Conservation (phyloP, 75 land plant species). For the Larix kaempferi region DNA sequence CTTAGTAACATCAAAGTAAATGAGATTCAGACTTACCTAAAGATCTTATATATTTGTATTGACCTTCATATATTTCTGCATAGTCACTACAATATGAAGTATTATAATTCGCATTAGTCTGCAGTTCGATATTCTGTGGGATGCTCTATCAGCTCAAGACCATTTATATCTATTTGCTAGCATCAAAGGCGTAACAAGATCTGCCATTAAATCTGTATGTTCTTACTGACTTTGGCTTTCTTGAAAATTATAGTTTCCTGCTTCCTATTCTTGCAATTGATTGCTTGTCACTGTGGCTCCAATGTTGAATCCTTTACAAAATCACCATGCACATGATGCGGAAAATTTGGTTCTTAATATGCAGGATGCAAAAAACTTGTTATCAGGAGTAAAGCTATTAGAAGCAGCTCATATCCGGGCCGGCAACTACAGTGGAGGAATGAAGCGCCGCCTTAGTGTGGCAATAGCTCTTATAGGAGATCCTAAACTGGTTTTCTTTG, state of each 20-base stretch:
- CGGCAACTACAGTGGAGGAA: slow-evolving; percentile 29
- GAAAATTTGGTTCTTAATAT: neutral
- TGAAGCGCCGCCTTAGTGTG: slow-evolving; percentile 31
- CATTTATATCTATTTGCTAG: slow-evolving; percentile 27
- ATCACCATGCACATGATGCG: neutral
- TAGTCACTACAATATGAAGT: neutral
- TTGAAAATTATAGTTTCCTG: too few relatives aligned
- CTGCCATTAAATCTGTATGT: slow-evolving; percentile 21
- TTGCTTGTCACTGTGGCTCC: too few relatives aligned
- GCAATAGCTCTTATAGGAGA: slow-evolving; percentile 36
- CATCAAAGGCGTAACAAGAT: slow-evolving; percentile 22
- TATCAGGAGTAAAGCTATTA: slow-evolving; percentile 11
- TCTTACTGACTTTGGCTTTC: too few relatives aligned
- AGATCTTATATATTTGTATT: neutral
- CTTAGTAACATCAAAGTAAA: neutral
- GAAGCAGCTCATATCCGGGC: slow-evolving; percentile 9
- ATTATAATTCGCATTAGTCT: neutral
- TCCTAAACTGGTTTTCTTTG: slow-evolving; percentile 30
- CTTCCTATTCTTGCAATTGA: too few relatives aligned
- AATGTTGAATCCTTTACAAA: too few relatives aligned
- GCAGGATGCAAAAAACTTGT: slow-evolving; percentile 8
- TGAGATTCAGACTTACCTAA: neutral
- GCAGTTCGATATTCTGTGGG: slow-evolving; percentile 31
- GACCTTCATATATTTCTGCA: neutral
- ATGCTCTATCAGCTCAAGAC: slow-evolving; percentile 15